Percentiles rank a stretch among this genome's conserved stretches.
Evolutionary conservation across 1,284 basidiomycete species (phyloP).

Genomic region (Cryptococcus depauperatus): DNA sequence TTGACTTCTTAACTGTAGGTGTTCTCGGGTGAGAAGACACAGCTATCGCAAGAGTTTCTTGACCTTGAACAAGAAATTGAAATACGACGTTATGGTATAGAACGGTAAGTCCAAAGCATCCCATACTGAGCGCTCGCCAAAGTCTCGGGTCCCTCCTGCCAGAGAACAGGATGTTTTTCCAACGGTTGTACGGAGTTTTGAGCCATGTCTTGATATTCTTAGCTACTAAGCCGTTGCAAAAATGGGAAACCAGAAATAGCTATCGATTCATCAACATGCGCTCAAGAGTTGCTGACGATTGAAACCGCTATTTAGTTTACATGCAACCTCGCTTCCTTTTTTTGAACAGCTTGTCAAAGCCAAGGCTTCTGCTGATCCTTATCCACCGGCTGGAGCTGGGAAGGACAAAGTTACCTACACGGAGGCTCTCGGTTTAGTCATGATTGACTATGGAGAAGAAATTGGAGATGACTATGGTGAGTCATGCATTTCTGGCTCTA

Average conservation of each 20-base stretch:
- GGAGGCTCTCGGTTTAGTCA: slow-evolving; percentile 71
- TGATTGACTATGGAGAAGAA: slow-evolving; percentile 76
- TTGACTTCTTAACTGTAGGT: slow-evolving; percentile 45
- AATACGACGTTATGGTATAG: slow-evolving; percentile 55
- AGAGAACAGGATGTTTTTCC: no score
- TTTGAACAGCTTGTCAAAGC: slow-evolving; percentile 36
- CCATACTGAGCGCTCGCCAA: not conserved
- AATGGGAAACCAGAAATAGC: no score
- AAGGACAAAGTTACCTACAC: slow-evolving; percentile 52
- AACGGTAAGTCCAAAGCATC: slow-evolving; percentile 49
- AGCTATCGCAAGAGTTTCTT: slow-evolving; percentile 57
- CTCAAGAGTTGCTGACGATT: no score
- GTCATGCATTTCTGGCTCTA: slow-evolving; percentile 3
- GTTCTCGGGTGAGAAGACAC: slow-evolving; percentile 56
- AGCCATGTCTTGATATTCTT: no score
- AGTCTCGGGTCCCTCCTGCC: not conserved
- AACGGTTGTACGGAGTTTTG: no score
- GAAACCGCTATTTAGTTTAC: slow-evolving; percentile 35
- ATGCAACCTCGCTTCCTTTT: slow-evolving; percentile 41
- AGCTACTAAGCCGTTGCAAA: no score
- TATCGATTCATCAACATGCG: no score
- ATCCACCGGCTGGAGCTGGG: slow-evolving; percentile 29
- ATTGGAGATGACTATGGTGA: slow-evolving; percentile 58
- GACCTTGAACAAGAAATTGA: slow-evolving; percentile 65
- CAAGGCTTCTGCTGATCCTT: slow-evolving; percentile 40